These are phyloP conservation scores for Solanum chacoense DNA, from an alignment of 305 asterid genomes.

Conservation along the genomic window DNA sequence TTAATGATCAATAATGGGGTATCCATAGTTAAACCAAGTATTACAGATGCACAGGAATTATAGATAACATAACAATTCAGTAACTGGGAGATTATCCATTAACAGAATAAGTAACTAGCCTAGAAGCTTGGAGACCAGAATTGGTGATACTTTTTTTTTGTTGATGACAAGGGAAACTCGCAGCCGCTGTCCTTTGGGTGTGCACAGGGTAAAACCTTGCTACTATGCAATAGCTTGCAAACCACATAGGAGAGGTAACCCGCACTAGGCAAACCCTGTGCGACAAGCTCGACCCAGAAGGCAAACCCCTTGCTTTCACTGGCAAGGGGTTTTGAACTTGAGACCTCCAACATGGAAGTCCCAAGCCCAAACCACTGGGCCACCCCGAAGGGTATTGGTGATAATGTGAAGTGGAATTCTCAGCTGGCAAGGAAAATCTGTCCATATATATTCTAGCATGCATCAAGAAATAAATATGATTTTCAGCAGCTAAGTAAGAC, in stretches of 20 bases:
- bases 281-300: neutral
- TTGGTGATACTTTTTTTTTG: neutral
- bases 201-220: neutral
- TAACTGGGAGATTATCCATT: neutral
- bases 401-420: neutral
- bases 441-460: neutral
- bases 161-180: neutral
- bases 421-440: neutral
- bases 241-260: neutral
- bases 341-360: neutral
- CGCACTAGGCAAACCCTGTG: too few relatives aligned
- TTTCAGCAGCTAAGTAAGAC: neutral
- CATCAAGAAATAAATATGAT: neutral
- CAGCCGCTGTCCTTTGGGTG: neutral
- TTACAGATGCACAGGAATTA: neutral
- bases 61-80: neutral
- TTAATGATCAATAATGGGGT: neutral
- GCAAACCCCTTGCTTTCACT: neutral
- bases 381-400: neutral
- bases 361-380: neutral
- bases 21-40: neutral
- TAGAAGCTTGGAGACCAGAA: neutral
- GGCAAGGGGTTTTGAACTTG: neutral
- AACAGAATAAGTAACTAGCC: neutral
- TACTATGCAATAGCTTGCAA: neutral